phyloP scores from a whole-genome alignment of 139 green algal genomes.

The Edaphochlamys debaryana region DNA sequence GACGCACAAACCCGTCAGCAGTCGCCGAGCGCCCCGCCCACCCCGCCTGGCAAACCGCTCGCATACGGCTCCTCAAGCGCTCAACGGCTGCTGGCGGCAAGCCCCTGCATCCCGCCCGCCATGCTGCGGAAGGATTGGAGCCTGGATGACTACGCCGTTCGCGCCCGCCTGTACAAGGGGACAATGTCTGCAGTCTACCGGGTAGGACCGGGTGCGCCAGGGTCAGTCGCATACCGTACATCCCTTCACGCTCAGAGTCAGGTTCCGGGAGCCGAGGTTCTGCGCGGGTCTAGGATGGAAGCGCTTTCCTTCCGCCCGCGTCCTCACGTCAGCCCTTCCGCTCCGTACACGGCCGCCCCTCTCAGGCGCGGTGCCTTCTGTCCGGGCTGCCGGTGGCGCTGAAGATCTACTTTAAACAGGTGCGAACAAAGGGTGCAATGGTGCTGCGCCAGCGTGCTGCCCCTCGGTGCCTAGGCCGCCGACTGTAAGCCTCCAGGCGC shows the following conservation, averaged over 20 bases:
- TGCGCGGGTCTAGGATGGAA: too few species aligned
- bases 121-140: constrained; percentile 3
- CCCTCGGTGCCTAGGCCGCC: too few species aligned
- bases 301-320: too few species aligned
- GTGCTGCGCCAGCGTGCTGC: too few species aligned
- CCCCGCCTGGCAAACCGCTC: too few species aligned
- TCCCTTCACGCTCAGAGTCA: too few species aligned
- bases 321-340: neutral
- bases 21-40: too few species aligned
- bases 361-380: neutral
- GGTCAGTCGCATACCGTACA: neutral
- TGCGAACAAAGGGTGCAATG: too few species aligned
- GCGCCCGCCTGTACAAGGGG: constrained; percentile 26
- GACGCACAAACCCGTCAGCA: too few species aligned
- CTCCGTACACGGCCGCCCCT: neutral
- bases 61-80: too few species aligned
- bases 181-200: constrained; percentile 29
- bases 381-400: neutral
- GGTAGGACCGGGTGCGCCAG: neutral
- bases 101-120: neutral
- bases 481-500: too few species aligned
- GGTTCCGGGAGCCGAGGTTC: too few species aligned
- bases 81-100: neutral
- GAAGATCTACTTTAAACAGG: neutral
- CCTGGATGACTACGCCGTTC: constrained; percentile 18